These are phyloP conservation scores for Colletotrichum sp. DNA, from an alignment of 2,329 filamentous ascomycete genomes.

Conservation along the genomic window DNA sequence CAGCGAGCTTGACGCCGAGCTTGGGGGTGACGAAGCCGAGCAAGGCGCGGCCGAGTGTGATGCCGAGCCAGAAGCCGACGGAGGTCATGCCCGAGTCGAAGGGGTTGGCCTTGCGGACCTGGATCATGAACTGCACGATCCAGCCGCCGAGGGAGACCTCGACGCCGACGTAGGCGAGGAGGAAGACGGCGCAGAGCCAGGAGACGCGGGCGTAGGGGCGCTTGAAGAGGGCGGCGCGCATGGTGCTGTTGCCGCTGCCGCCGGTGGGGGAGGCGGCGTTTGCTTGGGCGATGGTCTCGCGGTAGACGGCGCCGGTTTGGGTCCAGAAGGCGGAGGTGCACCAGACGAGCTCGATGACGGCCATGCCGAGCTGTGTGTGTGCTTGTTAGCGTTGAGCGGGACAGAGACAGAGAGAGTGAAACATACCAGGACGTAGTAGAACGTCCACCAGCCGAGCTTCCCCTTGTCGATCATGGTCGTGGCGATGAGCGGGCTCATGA, in stretches of 20 bases:
- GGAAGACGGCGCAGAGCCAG: constrained; percentile 75
- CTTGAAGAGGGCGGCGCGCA: constrained; percentile 45
- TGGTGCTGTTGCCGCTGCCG: constrained; percentile 27
- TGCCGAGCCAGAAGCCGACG: constrained; percentile 82
- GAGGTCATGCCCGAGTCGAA: constrained; percentile 78
- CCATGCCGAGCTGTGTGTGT: constrained; percentile 52
- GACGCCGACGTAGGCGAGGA: constrained; percentile 77
- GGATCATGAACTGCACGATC: constrained; percentile 86
- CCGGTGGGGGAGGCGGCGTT: constrained; percentile 20
- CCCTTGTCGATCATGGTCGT: constrained; percentile 72
- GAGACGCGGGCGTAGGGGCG: constrained; percentile 56
- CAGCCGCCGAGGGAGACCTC: constrained; percentile 81
- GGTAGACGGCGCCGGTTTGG: constrained; percentile 60
- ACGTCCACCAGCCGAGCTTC: constrained; percentile 68
- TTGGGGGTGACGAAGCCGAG: constrained; percentile 76
- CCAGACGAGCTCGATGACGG: constrained; percentile 57
- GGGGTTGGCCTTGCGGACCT: constrained; percentile 68
- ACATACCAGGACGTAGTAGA: constrained; percentile 77
- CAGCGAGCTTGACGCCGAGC: constrained; percentile 72
- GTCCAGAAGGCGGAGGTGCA: constrained; percentile 62
- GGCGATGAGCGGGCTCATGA: constrained; percentile 72
- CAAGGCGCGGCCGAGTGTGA: constrained; percentile 73
- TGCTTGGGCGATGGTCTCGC: constrained; percentile 33
- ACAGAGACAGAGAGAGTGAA: neutral
- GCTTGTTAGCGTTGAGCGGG: neutral